These are phyloP conservation scores for Paraphoma chrysanthemicola DNA, from an alignment of 2,329 filamentous ascomycete species.

Conservation along the genomic window DNA sequence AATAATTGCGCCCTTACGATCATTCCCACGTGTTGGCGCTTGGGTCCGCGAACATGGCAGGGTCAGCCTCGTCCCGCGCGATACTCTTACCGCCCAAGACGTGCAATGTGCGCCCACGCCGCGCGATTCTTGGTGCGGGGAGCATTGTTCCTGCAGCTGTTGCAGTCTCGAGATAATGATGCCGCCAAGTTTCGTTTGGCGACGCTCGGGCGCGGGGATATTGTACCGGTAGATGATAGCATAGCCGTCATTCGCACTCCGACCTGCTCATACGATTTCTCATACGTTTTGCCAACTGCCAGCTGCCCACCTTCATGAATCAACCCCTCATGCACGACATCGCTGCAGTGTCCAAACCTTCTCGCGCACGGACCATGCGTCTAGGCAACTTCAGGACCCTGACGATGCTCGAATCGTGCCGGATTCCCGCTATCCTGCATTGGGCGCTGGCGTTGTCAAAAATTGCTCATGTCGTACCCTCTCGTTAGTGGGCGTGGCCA, in stretches of 20 bases:
- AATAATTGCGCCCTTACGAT: background rate
- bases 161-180: background rate
- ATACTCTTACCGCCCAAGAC: background rate
- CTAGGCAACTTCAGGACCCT: background rate
- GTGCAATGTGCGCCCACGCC: background rate
- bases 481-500: background rate
- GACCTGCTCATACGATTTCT: background rate
- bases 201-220: background rate
- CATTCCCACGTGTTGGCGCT: slow-evolving; percentile 4
- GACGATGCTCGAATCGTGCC: background rate
- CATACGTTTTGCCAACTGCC: slow-evolving; percentile 1
- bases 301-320: background rate
- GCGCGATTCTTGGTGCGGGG: background rate
- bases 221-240: too few relatives aligned
- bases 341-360: background rate
- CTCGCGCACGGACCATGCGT: background rate
- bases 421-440: background rate
- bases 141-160: background rate
- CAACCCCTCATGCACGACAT: slow-evolving; percentile 1
- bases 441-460: background rate
- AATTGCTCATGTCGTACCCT: background rate
- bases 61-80: background rate
- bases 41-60: background rate
- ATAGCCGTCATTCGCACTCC: background rate
- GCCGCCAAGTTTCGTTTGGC: background rate